phyloP scores from a whole-genome alignment of 2,329 filamentous ascomycete species.

The Macrophomina pseudophaseolina region DNA sequence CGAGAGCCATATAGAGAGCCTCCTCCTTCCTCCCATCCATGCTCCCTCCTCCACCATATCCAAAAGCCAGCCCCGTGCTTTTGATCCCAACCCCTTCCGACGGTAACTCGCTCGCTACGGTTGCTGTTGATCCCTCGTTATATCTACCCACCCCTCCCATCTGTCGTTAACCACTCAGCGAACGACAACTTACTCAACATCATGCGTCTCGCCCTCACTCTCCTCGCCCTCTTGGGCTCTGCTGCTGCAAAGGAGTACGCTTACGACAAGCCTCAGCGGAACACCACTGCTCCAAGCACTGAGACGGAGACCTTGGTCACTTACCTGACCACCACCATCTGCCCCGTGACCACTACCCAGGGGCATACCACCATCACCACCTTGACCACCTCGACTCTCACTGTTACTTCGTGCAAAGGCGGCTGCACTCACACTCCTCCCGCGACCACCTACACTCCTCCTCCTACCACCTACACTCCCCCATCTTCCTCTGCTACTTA shows the following conservation, averaged over 20 bases:
- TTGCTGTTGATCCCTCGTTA: constrained; percentile 40
- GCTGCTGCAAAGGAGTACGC: constrained; percentile 31
- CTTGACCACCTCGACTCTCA: constrained; percentile 27
- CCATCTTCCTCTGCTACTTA: background rate
- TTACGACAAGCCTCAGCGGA: background rate
- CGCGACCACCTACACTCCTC: constrained; percentile 1
- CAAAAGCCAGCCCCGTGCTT: constrained; percentile 19
- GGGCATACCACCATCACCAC: constrained; percentile 26
- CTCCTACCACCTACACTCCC: background rate
- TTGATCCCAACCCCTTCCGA: background rate
- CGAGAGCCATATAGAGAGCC: constrained; percentile 9
- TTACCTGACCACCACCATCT: constrained; percentile 25
- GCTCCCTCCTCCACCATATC: background rate
- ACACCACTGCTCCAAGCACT: background rate
- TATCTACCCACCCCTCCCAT: constrained; percentile 28
- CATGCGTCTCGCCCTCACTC: constrained; percentile 39
- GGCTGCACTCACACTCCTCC: constrained; percentile 18
- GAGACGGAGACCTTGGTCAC: constrained; percentile 22
- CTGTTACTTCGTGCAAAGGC: constrained; percentile 26
- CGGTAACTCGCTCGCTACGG: constrained; percentile 46
- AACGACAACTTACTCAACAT: constrained; percentile 26
- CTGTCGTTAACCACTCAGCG: constrained; percentile 25
- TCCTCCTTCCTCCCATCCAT: constrained; percentile 10
- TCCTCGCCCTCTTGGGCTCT: constrained; percentile 41
- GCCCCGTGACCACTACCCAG: constrained; percentile 28